Conservation (phyloP, 2,329 filamentous ascomycete genomes). For the Thyridium curvatum region DNA sequence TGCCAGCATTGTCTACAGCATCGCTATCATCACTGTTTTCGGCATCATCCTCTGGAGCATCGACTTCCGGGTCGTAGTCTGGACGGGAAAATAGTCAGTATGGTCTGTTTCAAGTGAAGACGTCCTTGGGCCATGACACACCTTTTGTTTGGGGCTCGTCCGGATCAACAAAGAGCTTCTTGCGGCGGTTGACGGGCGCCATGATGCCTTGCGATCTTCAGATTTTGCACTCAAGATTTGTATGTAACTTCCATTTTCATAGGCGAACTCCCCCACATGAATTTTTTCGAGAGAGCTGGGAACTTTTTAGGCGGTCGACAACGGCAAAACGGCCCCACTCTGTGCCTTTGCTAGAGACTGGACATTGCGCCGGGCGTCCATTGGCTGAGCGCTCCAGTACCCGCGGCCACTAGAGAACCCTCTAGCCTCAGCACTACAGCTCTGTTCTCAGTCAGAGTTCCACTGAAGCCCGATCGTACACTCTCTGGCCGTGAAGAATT, state of each 20-base stretch:
- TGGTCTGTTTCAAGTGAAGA: background rate
- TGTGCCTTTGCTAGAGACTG: too few species aligned
- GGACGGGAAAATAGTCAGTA: conserved; percentile 1
- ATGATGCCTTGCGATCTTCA: conserved; percentile 25
- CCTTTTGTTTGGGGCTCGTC: conserved; percentile 58
- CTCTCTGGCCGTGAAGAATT: background rate
- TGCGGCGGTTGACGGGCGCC: conserved; percentile 44
- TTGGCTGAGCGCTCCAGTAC: too few species aligned
- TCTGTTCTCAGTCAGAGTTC: too few species aligned
- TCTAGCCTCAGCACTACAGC: too few species aligned
- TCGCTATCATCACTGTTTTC: conserved; percentile 44
- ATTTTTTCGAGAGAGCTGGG: background rate
- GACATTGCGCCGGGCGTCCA: too few species aligned
- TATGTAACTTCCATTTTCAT: background rate
- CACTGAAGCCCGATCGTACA: too few species aligned
- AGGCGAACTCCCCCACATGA: conserved; percentile 1
- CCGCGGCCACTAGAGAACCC: too few species aligned
- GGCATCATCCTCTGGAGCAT: conserved; percentile 47
- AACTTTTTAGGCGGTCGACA: conserved; percentile 11
- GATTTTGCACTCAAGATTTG: background rate
- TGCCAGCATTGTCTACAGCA: conserved; percentile 50
- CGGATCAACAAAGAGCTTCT: conserved; percentile 55
- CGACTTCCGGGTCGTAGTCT: conserved; percentile 80
- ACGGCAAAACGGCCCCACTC: too few species aligned
- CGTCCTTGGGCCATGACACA: conserved; percentile 20